Evolutionary conservation across 2,329 filamentous ascomycete genomes (phyloP), one percentile per base, ranked within the genome.

Genomic region (Penicillium sp.): DNA sequence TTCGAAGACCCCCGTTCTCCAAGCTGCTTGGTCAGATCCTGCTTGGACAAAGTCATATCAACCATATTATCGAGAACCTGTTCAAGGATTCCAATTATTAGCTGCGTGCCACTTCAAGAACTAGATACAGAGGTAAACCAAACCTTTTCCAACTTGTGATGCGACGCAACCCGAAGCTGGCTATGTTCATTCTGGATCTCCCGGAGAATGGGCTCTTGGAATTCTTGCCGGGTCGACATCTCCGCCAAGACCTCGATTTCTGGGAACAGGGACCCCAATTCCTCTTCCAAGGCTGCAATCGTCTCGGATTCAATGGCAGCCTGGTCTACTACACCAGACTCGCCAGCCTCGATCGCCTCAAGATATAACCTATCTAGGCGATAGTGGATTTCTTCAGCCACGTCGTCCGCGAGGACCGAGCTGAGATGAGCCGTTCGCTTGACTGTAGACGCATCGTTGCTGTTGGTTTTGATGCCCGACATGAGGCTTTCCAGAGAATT

Each of bases 221-320:
- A 76, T 47, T 72, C 67, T 39, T 78, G 74, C 52, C 69, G 70
- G 1, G 70, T 72, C 45, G 74, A 75, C 56, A 75, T 69, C n/a
- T 75, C 68, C 34, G 73, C 65, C 27, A 75, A 55, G 3, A 74
- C 59, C 20, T 67, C 68, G 36, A 75, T 73, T 42, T 75, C 72
- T 0, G 70, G 63, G 42, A 74, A 74, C 1, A 75, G 54, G 15
- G 72, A 71, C 26, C 68, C 70, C 10, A 75, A 56, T 49, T 75
- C 73, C 44, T 68, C 64, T 47, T 71, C 60, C 23, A 75, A 44
- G 1, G 60, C 64, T 26, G 54, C 33, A n/a, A 67, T 40, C 4
- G 56, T 49, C 18, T 64, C 62, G 6, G 46, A 34, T 8, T 61
- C 56, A 10, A 39, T 18, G 15, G 48, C 33, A 32, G 40, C 13